Percentiles rank a stretch among this genome's conserved stretches.
phyloP scores from a whole-genome alignment of 1,284 basidiomycete genomes.

The Coriolopsis trogii region DNA sequence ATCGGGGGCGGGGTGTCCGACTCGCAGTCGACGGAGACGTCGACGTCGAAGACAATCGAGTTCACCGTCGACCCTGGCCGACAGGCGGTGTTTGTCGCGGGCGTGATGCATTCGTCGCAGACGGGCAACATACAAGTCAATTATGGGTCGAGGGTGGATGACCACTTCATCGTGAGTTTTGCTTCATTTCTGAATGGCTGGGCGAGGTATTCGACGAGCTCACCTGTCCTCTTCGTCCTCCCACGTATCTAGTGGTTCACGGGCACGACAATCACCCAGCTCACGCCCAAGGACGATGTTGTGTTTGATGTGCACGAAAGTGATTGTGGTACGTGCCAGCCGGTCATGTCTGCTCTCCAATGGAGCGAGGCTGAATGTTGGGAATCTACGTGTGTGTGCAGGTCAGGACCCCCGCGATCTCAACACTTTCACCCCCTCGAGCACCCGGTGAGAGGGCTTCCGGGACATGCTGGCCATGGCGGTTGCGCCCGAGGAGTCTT shows the following conservation, averaged over 20 bases:
- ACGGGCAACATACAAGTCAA: constrained; percentile 20
- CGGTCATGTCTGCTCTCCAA: too few species aligned
- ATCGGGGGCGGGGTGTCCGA: not conserved
- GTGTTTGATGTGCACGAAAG: constrained; percentile 13
- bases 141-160: constrained; percentile 10
- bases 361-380: not conserved
- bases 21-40: not conserved
- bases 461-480: not conserved
- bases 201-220: not conserved
- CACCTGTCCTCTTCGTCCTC: not conserved
- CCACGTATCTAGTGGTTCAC: constrained; percentile 21
- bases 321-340: constrained; percentile 6
- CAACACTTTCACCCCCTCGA: constrained; percentile 1
- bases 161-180: constrained; percentile 10
- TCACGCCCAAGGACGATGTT: constrained; percentile 12
- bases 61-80: constrained; percentile 14
- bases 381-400: too few species aligned
- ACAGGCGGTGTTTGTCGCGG: constrained; percentile 17
- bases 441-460: not conserved
- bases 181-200: not conserved
- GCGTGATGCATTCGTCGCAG: constrained; percentile 13
- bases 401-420: constrained; percentile 7
- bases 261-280: constrained; percentile 10
- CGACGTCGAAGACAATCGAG: constrained; percentile 10
- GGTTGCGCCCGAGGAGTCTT: too few species aligned